Evolutionary conservation across 257 asterid species (phyloP), one percentile per base, ranked within the genome.

Genomic region (Nicotiana knightiana): DNA sequence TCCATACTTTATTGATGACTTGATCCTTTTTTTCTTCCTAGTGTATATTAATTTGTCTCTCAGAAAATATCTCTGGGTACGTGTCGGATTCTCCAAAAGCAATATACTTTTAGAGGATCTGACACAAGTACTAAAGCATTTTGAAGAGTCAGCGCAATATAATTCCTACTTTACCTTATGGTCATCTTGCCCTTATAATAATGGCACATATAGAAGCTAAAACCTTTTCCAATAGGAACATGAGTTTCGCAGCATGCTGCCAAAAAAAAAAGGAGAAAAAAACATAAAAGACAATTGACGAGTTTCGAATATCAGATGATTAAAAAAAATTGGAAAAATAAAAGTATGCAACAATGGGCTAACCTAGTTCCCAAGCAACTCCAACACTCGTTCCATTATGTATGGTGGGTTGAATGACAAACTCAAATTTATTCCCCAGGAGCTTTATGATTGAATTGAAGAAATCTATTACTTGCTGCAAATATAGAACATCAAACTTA

Each of bases 281-380:
- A 59, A 13, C 3, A 33, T 13, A 55, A 57, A 57, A 5, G 1
- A 7, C 3, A 18, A 57, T 6, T 6, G 11, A 58, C 6, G 30
- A 43, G 6, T 70, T n/a, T 43, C 0, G 0, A 68, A 9, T 37
- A 37, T 4, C n/a, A 0, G 21, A 54, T 17, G 18, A 1, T 54
- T 13, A 54, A 5, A 54, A 54, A 15, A 16, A 12, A 1, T 1
- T 3, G 0, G 4, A 16, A 66, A 46, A 66, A 66, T 8, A 9
- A 11, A 28, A 28, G n/a, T 9, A 39, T 39, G n/a, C 35, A 11
- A 43, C 0, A 70, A 64, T 80, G 37, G 24, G 5, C 13, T 4
- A 76, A 93, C 97, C 95, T 88, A 92, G 86, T 86, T 88, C 84
- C 98, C 98, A 94, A 12, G 91, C 82, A 79, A 94, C 90, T 3